Evolutionary conservation across 495 filamentous ascomycete genomes (phyloP).

Genomic region (Cercophora newfieldiana): DNA sequence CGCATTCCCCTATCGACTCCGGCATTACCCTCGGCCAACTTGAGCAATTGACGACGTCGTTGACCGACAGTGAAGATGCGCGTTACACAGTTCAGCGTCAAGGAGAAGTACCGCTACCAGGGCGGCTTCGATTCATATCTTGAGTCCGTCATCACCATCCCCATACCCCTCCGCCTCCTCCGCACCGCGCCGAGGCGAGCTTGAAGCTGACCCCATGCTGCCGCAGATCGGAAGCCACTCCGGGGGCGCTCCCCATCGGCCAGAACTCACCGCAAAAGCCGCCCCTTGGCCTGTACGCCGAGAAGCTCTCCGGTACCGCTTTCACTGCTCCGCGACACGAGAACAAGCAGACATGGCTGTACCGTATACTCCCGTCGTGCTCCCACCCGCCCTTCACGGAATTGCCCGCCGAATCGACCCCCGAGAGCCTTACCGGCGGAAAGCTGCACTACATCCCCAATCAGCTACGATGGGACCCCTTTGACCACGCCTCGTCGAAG

Average conservation of each 20-base stretch:
- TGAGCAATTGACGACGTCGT: background rate
- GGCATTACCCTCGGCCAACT: background rate
- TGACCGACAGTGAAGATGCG: slow-evolving; percentile 49
- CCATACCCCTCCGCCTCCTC: background rate
- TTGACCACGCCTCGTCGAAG: slow-evolving; percentile 61
- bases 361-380: slow-evolving; percentile 82
- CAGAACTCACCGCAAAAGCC: slow-evolving; percentile 89
- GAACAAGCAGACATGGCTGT: slow-evolving; percentile 94
- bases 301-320: slow-evolving; percentile 91
- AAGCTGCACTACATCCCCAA: slow-evolving; percentile 76
- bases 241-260: slow-evolving; percentile 54
- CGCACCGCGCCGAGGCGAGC: background rate
- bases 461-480: slow-evolving; percentile 90
- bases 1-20: background rate
- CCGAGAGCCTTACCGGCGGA: slow-evolving; percentile 16
- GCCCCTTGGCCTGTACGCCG: slow-evolving; percentile 80
- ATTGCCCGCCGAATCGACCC: slow-evolving; percentile 35
- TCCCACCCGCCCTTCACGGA: slow-evolving; percentile 71
- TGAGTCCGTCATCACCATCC: slow-evolving; percentile 46
- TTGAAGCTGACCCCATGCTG: background rate
- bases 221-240: slow-evolving; percentile 48
- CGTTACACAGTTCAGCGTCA: slow-evolving; percentile 54
- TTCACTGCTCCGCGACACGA: slow-evolving; percentile 89
- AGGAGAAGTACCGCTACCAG: slow-evolving; percentile 63
- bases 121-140: slow-evolving; percentile 68